Percentiles rank a stretch among this genome's conserved stretches.
These are phyloP conservation scores for Clonostachys chloroleuca DNA, from an alignment of 2,329 filamentous ascomycete species.

Conservation along the genomic window DNA sequence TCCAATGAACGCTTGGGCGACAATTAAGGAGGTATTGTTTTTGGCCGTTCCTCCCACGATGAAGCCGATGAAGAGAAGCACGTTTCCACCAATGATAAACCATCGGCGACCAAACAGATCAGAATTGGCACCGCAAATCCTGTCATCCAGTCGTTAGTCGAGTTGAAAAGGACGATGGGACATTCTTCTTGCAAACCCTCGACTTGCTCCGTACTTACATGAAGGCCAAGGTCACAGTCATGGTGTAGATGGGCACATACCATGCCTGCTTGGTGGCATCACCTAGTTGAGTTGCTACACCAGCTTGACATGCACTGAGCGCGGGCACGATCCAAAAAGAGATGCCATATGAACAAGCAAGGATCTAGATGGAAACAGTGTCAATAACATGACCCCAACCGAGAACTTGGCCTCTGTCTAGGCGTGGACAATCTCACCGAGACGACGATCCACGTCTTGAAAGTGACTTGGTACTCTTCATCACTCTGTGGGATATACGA, in stretches of 20 bases:
- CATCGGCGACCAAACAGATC: conserved; percentile 37
- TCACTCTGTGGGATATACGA: conserved; percentile 19
- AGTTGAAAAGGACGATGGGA: not conserved
- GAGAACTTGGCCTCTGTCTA: no score
- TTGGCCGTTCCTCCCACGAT: conserved; percentile 28
- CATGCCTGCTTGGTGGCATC: conserved; percentile 21
- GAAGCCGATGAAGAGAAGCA: conserved; percentile 24
- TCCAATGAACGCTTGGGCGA: conserved; percentile 31
- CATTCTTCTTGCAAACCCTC: no score
- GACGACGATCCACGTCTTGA: conserved; percentile 33
- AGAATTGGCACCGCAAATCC: conserved; percentile 33
- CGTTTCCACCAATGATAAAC: conserved; percentile 17
- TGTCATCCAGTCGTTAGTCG: not conserved
- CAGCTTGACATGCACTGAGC: conserved; percentile 17
- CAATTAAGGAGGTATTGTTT: conserved; percentile 28
- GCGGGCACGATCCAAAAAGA: conserved; percentile 31
- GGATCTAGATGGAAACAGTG: conserved; percentile 12
- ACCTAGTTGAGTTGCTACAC: conserved; percentile 25
- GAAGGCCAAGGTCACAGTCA: conserved; percentile 14
- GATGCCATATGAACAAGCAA: conserved; percentile 26
- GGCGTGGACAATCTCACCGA: conserved; percentile 4
- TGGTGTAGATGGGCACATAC: conserved; percentile 28
- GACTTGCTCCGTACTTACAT: not conserved
- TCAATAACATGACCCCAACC: not conserved
- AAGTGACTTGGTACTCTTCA: conserved; percentile 28